Conservation (phyloP, 177 flowering plant species). For the Vitis hybrid region DNA sequence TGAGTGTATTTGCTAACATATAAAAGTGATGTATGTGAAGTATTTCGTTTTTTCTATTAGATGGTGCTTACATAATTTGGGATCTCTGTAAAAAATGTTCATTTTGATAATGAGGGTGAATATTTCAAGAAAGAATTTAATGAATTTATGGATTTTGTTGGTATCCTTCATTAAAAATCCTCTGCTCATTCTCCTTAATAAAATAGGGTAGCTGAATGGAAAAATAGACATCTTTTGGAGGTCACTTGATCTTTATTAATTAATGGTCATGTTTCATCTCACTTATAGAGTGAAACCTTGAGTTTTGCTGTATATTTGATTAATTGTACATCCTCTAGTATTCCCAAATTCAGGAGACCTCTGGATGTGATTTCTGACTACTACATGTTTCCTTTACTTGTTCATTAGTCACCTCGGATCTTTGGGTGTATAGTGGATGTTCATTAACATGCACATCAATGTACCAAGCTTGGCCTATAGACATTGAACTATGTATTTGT, state of each 20-base stretch:
- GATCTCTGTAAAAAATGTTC: background rate
- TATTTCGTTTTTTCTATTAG: background rate
- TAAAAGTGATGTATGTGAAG: background rate
- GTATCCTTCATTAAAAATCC: too few relatives aligned
- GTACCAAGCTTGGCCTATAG: background rate
- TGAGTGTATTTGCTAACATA: conserved; percentile 2
- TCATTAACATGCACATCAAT: background rate
- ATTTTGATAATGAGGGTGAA: background rate
- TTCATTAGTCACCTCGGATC: background rate
- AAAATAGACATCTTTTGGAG: too few relatives aligned
- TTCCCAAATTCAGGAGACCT: background rate
- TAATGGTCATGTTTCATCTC: background rate
- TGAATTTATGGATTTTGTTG: too few relatives aligned
- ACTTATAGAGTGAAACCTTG: background rate
- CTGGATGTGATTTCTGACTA: background rate
- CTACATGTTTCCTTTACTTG: background rate
- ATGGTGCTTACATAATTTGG: background rate
- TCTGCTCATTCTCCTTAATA: background rate
- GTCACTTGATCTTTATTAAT: conserved; percentile 3
- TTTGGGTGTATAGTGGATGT: background rate
- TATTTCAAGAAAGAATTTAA: too few relatives aligned
- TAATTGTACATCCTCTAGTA: background rate
- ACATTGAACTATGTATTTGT: too few relatives aligned
- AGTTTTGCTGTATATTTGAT: background rate
- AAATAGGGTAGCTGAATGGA: background rate